Evolutionary conservation across 305 asterid genomes (phyloP), one percentile per base, ranked within the genome.

Genomic region (Plantago coronopus): DNA sequence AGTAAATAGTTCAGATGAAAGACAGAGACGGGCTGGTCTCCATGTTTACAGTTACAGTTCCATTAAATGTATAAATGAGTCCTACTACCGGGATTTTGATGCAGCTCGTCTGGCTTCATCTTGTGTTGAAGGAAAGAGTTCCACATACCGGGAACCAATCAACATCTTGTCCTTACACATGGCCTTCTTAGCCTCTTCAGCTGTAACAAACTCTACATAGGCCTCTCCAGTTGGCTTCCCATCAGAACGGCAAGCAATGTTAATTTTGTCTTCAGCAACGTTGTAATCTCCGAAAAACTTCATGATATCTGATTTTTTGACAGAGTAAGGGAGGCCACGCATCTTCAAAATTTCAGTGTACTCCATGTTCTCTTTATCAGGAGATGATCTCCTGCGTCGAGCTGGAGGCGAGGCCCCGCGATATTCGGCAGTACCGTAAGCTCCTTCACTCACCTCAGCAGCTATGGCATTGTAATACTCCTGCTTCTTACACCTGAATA

Each of bases 221-320:
- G 99, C 99, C 75, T 89, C 97, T 49, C 99, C 96, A 1, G 96
- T 93, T 45, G 95, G 91, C 69, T 85, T 89, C 75, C 97, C 97
- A 55, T 93, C 96, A 23, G 81, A 69, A 8, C 97, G 76, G 67
- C 75, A 75, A 12, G 81, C 88, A 57, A 93, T 83, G 61, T 76
- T 87, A 17, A 93, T 78, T 78, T 80, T 93, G 16, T 85, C 94
- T 59, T 87, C 86, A 5, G 71, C 44, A 48, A 89, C 66, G 27
- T 76, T 67, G 23, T 81, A 79, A 45, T 89, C 96, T 31, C 75
- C 95, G 27, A 89, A 89, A 67, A 89, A 89, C 20, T 78, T 83
- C 48, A 64, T 69, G 37, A 93, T 93, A 18, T 87, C 96, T 2
- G 82, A 61, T 72, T 78, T 93, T 68, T 63, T 86, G 7, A 81